Conservation (phyloP, 148 eudicot genomes). For the Rhododendron vialii region DNA sequence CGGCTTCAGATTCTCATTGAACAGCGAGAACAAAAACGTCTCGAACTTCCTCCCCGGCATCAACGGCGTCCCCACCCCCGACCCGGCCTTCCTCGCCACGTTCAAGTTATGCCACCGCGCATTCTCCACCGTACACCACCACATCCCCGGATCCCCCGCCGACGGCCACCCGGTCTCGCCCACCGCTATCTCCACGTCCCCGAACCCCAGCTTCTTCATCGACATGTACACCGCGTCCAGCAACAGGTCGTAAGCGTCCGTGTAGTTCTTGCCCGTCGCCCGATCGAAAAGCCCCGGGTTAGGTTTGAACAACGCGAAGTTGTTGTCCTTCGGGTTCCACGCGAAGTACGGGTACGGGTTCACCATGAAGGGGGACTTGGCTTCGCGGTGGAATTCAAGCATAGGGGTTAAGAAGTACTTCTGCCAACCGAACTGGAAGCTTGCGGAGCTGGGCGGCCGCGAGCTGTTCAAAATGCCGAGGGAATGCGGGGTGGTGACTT, state of each 20-base stretch:
- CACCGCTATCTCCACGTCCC: constrained; percentile 58
- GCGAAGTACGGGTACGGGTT: constrained; percentile 90
- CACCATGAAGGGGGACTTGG: constrained; percentile 67
- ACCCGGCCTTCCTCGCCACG: constrained; percentile 33
- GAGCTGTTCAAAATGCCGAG: constrained; percentile 47
- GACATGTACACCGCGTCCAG: constrained; percentile 60
- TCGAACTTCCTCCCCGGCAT: constrained; percentile 75
- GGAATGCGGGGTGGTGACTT: constrained; percentile 66
- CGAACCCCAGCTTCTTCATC: constrained; percentile 62
- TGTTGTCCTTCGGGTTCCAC: constrained; percentile 25
- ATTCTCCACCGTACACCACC: constrained; percentile 41
- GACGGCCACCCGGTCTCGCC: constrained; percentile 95
- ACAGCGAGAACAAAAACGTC: constrained; percentile 55
- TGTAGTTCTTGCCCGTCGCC: constrained; percentile 43
- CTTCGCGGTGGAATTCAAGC: constrained; percentile 53
- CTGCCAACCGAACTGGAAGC: constrained; percentile 70
- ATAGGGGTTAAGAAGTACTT: constrained; percentile 49
- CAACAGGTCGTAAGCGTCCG: constrained; percentile 55
- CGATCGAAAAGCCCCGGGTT: constrained; percentile 43
- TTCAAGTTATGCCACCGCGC: constrained; percentile 34
- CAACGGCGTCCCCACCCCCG: constrained; percentile 73
- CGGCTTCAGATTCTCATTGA: constrained; percentile 66
- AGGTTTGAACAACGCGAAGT: constrained; percentile 36
- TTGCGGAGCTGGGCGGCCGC: constrained; percentile 56
- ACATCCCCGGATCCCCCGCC: constrained; percentile 39